Conservation (phyloP, 2,329 filamentous ascomycete species). For the Ophiosphaerella narmari region DNA sequence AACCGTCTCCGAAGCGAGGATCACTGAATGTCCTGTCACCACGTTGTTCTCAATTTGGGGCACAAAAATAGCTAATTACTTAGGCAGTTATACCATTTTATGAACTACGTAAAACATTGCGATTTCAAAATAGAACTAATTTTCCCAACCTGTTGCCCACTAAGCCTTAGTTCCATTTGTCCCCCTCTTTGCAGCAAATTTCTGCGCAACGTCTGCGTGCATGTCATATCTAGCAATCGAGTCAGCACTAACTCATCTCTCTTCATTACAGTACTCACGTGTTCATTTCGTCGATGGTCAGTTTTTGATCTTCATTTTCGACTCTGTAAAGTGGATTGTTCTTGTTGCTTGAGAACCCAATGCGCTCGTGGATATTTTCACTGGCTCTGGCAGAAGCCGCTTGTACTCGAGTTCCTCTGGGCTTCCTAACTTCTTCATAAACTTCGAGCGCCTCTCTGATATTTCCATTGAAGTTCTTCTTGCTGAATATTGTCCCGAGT, state of each 20-base stretch:
- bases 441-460: constrained; percentile 30
- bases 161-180: no score
- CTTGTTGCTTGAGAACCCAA: constrained; percentile 43
- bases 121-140: no score
- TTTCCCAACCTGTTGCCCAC: no score
- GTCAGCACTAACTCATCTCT: not conserved
- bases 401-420: constrained; percentile 40
- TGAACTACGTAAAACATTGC: no score
- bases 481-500: constrained; percentile 63
- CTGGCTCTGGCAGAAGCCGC: constrained; percentile 33
- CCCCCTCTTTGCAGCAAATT: not conserved
- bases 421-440: constrained; percentile 35
- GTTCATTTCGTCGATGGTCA: constrained; percentile 73
- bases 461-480: constrained; percentile 44
- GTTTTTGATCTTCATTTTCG: constrained; percentile 61
- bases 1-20: no score
- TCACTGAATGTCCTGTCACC: no score
- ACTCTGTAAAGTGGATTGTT: constrained; percentile 59
- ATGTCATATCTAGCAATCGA: not conserved
- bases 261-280: not conserved
- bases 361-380: constrained; percentile 39
- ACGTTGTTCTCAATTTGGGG: no score
- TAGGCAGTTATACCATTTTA: no score
- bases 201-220: not conserved
- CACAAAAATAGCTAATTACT: no score